These are phyloP conservation scores for Arthrobotrys pseudoclavata DNA, from an alignment of 2,329 filamentous ascomycete species.

Conservation along the genomic window DNA sequence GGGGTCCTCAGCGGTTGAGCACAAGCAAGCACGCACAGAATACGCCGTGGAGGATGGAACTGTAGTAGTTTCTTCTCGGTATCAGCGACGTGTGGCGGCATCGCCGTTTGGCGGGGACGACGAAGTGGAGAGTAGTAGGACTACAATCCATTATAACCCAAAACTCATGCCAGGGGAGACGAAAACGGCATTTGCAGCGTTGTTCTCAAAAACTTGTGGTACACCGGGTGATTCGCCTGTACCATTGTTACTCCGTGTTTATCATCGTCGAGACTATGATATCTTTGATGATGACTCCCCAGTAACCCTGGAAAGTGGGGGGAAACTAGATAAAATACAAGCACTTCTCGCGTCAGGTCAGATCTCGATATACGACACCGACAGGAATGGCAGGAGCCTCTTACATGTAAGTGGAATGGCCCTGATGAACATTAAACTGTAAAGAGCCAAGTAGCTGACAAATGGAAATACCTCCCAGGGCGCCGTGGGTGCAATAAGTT, in stretches of 20 bases:
- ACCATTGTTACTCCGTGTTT: constrained; percentile 34
- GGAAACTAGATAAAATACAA: constrained; percentile 27
- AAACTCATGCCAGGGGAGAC: constrained; percentile 17
- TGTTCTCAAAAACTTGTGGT: constrained; percentile 11
- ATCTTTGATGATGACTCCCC: background rate
- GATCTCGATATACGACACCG: constrained; percentile 33
- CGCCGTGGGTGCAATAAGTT: background rate
- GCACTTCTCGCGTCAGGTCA: constrained; percentile 11
- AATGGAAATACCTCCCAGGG: background rate
- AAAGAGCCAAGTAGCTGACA: background rate
- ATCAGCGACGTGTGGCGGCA: background rate
- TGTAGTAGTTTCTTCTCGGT: constrained; percentile 25
- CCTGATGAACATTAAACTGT: background rate
- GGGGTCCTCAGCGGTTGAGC: background rate
- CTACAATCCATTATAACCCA: constrained; percentile 29
- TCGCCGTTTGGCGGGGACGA: constrained; percentile 11
- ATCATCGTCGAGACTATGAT: constrained; percentile 29
- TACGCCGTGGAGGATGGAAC: constrained; percentile 19
- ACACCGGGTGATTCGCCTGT: constrained; percentile 26
- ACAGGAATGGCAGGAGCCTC: constrained; percentile 33
- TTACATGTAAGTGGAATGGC: constrained; percentile 34
- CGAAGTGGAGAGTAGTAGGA: constrained; percentile 24
- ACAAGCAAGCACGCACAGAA: too few relatives aligned
- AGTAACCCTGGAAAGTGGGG: background rate
- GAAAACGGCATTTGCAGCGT: constrained; percentile 9